Conservation (phyloP, 2,329 filamentous ascomycete species). For the Aspergillus oerlinghausenensis region DNA sequence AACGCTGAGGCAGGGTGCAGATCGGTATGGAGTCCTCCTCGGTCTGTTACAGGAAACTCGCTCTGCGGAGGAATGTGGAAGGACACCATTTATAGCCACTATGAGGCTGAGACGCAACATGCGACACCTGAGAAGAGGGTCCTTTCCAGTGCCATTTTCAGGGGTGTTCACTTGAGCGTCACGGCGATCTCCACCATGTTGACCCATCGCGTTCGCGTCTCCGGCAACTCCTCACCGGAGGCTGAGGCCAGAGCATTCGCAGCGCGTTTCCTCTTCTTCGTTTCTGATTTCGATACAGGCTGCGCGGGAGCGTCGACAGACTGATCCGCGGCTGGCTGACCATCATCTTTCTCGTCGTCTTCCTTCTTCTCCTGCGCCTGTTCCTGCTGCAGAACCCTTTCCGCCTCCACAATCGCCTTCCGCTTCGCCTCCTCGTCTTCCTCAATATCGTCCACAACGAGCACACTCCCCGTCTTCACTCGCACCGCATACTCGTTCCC, state of each 20-base stretch:
- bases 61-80: neutral
- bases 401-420: conserved; percentile 19
- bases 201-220: conserved; percentile 43
- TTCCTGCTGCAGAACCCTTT: conserved; percentile 18
- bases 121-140: neutral
- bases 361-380: conserved; percentile 8
- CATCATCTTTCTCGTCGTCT: conserved; percentile 13
- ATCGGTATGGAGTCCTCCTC: neutral
- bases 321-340: conserved; percentile 6
- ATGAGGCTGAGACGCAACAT: neutral
- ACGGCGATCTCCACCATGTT: conserved; percentile 45
- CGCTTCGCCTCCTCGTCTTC: conserved; percentile 32
- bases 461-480: conserved; percentile 53
- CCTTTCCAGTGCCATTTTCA: neutral
- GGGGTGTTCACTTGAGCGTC: conserved; percentile 32
- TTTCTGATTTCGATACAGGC: conserved; percentile 13
- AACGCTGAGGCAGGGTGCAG: neutral
- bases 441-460: conserved; percentile 58
- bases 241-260: conserved; percentile 17
- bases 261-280: conserved; percentile 29
- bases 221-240: conserved; percentile 38
- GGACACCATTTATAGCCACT: neutral
- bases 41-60: neutral
- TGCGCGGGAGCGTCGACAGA: conserved; percentile 1
- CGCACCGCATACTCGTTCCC: conserved; percentile 47